These are phyloP conservation scores for Nepenthes gracilis DNA, from an alignment of 148 eudicot genomes.

Conservation along the genomic window DNA sequence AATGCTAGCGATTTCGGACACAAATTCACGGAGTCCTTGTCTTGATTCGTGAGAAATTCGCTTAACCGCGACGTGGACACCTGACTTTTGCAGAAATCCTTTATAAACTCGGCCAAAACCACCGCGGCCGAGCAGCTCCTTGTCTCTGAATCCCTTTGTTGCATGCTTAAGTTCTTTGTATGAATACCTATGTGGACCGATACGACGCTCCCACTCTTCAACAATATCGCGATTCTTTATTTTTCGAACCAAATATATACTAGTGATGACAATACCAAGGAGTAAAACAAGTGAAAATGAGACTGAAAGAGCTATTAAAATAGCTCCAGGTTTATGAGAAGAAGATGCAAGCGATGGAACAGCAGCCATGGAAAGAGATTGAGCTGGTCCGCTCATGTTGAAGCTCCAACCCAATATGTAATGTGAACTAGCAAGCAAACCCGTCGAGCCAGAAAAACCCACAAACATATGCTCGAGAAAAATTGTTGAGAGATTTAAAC, in stretches of 20 bases:
- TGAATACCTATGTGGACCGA: conserved; percentile 8
- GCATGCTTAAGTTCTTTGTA: conserved; percentile 8
- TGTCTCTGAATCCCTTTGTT: conserved; percentile 7
- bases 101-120: conserved; percentile 12
- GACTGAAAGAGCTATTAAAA: conserved; percentile 3
- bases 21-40: conserved; percentile 11
- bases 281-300: not conserved
- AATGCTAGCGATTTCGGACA: conserved; percentile 9
- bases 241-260: not conserved
- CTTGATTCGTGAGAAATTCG: conserved; percentile 8
- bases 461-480: conserved; percentile 8
- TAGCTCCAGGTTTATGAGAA: not conserved
- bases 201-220: conserved; percentile 9
- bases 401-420: conserved; percentile 14
- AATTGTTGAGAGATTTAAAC: conserved; percentile 3
- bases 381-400: conserved; percentile 9
- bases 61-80: conserved; percentile 7
- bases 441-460: conserved; percentile 11
- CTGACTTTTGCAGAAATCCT: not conserved
- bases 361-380: not conserved
- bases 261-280: not conserved
- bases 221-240: conserved; percentile 4
- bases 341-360: not conserved
- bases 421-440: conserved; percentile 10
- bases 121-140: conserved; percentile 8